Conservation (phyloP, 495 filamentous ascomycete species). For the Podospora conica region DNA sequence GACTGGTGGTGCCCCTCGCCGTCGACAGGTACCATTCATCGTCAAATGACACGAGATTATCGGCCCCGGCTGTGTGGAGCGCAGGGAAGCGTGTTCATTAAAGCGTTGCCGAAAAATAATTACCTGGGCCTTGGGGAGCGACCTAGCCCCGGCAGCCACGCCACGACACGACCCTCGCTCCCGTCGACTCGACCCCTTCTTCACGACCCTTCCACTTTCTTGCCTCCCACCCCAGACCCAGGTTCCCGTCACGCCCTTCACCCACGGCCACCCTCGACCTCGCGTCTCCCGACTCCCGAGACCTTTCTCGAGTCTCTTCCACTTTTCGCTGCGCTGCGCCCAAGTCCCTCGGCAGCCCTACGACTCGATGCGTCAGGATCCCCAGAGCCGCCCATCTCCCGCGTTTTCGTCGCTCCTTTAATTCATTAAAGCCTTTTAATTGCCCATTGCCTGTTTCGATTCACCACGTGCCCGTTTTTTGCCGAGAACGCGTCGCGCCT, state of each 20-base stretch:
- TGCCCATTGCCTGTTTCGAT: conserved; percentile 19
- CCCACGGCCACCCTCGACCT: conserved; percentile 23
- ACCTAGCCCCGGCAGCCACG: conserved; percentile 14
- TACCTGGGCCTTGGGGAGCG: conserved; percentile 5
- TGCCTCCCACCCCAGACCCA: neutral
- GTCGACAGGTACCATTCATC: conserved; percentile 21
- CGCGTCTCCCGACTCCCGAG: conserved; percentile 18
- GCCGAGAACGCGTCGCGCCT: conserved; percentile 37
- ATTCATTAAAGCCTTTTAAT: conserved; percentile 25
- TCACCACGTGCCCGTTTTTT: conserved; percentile 12
- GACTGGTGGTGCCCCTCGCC: neutral
- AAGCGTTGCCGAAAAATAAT: conserved; percentile 16
- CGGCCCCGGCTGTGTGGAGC: conserved; percentile 19
- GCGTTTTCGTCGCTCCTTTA: conserved; percentile 35
- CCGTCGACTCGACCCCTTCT: conserved; percentile 3
- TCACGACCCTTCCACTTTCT: conserved; percentile 4
- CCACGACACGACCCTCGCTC: neutral
- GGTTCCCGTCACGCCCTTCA: conserved; percentile 12
- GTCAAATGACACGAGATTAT: conserved; percentile 28
- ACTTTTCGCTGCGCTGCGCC: conserved; percentile 12
- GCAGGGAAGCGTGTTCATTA: conserved; percentile 28
- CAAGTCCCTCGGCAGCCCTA: neutral
- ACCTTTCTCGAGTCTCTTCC: conserved; percentile 8
- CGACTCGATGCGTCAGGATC: conserved; percentile 27
- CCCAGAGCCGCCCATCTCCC: conserved; percentile 19